Conservation (phyloP, 495 filamentous ascomycete species). For the Xylaria venustula region DNA sequence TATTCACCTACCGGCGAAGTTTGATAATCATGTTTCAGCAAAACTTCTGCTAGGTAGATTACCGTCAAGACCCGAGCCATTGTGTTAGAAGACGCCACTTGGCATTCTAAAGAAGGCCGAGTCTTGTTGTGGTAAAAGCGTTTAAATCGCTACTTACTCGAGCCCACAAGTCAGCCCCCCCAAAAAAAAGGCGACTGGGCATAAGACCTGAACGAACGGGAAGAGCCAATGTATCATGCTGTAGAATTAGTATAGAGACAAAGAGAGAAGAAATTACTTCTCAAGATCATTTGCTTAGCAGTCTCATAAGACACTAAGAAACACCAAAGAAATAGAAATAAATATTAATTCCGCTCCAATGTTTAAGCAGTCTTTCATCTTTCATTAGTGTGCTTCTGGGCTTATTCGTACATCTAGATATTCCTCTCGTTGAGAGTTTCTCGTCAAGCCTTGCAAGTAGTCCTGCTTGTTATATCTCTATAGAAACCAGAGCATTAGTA, state of each 20-base stretch:
- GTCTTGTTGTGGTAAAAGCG: neutral
- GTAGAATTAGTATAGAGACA: neutral
- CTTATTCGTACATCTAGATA: neutral
- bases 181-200: neutral
- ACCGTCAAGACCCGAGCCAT: neutral
- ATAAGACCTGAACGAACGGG: neutral
- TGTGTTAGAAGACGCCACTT: neutral
- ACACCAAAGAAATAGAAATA: neutral
- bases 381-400: neutral
- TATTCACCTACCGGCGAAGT: no score
- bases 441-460: neutral
- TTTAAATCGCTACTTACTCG: neutral
- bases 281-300: neutral
- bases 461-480: slow-evolving; percentile 25
- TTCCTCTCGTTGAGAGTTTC: neutral
- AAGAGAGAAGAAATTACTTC: neutral
- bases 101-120: neutral
- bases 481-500: slow-evolving; percentile 40
- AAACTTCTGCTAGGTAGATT: neutral
- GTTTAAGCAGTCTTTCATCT: neutral
- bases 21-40: no score
- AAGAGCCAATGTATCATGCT: neutral
- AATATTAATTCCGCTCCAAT: neutral
- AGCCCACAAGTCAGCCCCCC: neutral
- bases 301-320: neutral